Conservation (phyloP, 139 green algal species). For the Chlorokybus atmophyticus region DNA sequence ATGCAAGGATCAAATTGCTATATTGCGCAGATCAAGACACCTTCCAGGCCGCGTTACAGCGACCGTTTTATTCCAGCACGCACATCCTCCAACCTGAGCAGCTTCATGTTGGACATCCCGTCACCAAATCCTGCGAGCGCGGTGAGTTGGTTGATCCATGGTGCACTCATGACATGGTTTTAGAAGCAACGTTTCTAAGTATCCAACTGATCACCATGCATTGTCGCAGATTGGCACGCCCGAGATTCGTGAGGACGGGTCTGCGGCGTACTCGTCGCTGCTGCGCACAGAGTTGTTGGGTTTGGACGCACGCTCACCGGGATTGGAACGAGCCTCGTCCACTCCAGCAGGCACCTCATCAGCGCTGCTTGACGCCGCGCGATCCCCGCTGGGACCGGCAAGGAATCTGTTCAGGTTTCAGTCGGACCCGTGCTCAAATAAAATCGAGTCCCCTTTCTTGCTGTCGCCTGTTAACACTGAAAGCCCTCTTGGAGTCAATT, state of each 20-base stretch:
- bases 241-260: conserved; percentile 35
- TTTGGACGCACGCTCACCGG: too few relatives aligned
- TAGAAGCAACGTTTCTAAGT: neutral
- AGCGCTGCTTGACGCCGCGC: too few relatives aligned
- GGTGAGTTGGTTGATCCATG: neutral
- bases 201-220: neutral
- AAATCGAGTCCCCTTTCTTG: conserved; percentile 3
- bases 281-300: conserved; percentile 46
- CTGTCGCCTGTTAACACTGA: neutral
- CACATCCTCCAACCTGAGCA: conserved; percentile 9
- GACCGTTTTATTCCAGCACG: conserved; percentile 28
- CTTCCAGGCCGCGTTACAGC: too few relatives aligned
- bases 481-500: too few relatives aligned
- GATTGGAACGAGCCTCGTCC: too few relatives aligned
- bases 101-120: neutral
- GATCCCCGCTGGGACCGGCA: neutral
- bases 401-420: neutral
- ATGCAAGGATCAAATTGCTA: too few relatives aligned
- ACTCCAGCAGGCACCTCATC: too few relatives aligned
- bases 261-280: conserved; percentile 62
- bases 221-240: neutral
- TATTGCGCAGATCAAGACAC: too few relatives aligned
- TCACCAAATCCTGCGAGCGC: conserved; percentile 5
- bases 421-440: neutral
- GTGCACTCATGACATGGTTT: too few relatives aligned